Evolutionary conservation across 2,329 filamentous ascomycete species (phyloP).

Genomic region (Aphanocladium album): DNA sequence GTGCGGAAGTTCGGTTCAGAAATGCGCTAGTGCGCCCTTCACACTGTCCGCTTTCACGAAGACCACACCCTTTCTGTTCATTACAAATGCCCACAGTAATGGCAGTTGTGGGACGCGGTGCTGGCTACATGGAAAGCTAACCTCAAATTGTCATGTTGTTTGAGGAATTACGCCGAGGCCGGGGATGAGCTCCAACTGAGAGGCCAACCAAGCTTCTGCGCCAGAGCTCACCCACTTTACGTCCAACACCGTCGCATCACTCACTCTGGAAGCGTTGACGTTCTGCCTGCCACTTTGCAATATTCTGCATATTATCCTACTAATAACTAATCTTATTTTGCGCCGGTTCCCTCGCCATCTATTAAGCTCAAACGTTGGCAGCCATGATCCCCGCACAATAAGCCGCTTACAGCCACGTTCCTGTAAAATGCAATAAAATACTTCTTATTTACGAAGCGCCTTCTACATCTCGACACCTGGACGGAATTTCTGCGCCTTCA

Average conservation of each 20-base stretch:
- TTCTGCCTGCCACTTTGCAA: background rate
- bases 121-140: background rate
- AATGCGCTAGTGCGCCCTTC: background rate
- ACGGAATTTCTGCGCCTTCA: background rate
- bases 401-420: background rate
- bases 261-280: background rate
- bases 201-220: background rate
- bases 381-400: background rate
- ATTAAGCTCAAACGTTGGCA: slow-evolving; percentile 5
- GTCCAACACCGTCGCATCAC: background rate
- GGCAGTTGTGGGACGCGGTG: background rate
- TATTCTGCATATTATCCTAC: slow-evolving; percentile 10
- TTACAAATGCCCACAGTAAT: background rate
- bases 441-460: background rate
- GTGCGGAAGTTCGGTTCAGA: background rate
- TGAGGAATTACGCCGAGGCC: background rate
- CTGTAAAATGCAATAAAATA: background rate
- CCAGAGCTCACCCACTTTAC: background rate
- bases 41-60: background rate
- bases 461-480: background rate
- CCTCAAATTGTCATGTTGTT: background rate
- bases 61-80: background rate
- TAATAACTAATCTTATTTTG: background rate
- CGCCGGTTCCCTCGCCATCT: slow-evolving; percentile 2
- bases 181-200: background rate